phyloP scores from a whole-genome alignment of 352 stramenopile species.

The Phytophthora podocarpi region DNA sequence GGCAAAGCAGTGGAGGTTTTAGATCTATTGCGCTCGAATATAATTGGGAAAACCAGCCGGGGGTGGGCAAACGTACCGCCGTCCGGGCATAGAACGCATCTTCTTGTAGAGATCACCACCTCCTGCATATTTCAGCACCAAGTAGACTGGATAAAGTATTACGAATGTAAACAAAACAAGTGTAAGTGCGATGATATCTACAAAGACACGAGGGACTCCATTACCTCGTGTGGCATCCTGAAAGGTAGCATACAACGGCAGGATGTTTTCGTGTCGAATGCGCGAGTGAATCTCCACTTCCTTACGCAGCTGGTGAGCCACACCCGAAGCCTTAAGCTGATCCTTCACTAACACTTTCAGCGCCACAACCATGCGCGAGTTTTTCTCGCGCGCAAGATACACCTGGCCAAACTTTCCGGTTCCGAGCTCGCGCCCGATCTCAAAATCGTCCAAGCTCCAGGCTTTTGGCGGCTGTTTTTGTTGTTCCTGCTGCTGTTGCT shows the following conservation, averaged over 20 bases:
- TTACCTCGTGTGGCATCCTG: conserved; percentile 73
- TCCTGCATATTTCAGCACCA: conserved; percentile 88
- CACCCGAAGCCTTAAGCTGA: conserved; percentile 65
- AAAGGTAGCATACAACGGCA: conserved; percentile 87
- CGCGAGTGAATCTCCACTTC: conserved; percentile 93
- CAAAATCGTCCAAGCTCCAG: conserved; percentile 89
- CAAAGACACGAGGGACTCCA: neutral
- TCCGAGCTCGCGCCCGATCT: conserved; percentile 83
- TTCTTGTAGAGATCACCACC: conserved; percentile 89
- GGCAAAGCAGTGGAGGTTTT: neutral
- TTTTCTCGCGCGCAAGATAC: conserved; percentile 87
- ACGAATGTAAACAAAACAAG: neutral
- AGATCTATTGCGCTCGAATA: neutral
- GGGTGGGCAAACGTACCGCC: conserved; percentile 34
- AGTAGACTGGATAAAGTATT: conserved; percentile 57
- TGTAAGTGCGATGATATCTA: neutral
- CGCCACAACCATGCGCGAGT: conserved; percentile 78
- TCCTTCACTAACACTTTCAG: conserved; percentile 93
- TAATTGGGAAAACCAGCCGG: neutral
- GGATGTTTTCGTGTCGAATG: conserved; percentile 88
- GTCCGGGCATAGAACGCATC: conserved; percentile 52
- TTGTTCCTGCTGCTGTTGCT: conserved; percentile 18
- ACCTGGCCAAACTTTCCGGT: conserved; percentile 91
- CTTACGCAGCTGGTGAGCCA: conserved; percentile 82
- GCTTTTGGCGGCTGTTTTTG: conserved; percentile 45